A percentile compares a stretch with the other conserved stretches of the same genome.
These are phyloP conservation scores for Blastobotrys elegans DNA, from an alignment of 1,139 yeast species.

Conservation along the genomic window DNA sequence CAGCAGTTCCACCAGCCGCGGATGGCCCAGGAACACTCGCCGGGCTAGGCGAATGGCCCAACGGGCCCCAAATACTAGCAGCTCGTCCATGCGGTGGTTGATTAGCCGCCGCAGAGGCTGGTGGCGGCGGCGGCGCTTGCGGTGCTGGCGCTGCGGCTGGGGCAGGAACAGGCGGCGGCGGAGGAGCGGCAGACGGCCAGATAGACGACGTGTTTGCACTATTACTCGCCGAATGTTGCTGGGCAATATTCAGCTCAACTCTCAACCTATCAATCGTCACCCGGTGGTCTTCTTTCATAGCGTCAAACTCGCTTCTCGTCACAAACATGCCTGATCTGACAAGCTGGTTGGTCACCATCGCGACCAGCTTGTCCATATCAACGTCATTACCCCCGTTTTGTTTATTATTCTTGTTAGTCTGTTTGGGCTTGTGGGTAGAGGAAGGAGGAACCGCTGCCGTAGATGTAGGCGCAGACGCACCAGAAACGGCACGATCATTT, in stretches of 20 bases:
- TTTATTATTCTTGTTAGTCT: background rate
- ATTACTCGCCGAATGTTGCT: background rate
- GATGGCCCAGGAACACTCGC: background rate
- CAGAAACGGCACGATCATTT: background rate
- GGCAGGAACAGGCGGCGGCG: background rate
- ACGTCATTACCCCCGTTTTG: background rate
- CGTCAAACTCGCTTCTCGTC: slow-evolving; percentile 16
- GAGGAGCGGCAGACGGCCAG: background rate
- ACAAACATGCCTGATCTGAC: slow-evolving; percentile 22
- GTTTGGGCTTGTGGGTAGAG: background rate
- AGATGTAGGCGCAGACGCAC: background rate
- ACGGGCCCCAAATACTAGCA: slow-evolving; percentile 8
- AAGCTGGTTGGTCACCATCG: slow-evolving; percentile 10
- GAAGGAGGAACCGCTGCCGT: background rate
- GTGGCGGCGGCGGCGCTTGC: background rate
- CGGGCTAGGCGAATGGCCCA: background rate
- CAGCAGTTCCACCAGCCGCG: background rate
- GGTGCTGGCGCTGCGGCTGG: background rate
- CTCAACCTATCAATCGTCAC: slow-evolving; percentile 1
- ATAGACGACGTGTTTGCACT: background rate
- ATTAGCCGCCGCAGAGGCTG: background rate
- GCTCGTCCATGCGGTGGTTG: background rate
- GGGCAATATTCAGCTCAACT: background rate
- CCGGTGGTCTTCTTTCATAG: slow-evolving; percentile 5
- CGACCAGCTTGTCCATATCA: slow-evolving; percentile 10